Base-by-base conservation (phyloP, 768 basidiomycete species). In the Neoboletus brunneissimus region DNA sequence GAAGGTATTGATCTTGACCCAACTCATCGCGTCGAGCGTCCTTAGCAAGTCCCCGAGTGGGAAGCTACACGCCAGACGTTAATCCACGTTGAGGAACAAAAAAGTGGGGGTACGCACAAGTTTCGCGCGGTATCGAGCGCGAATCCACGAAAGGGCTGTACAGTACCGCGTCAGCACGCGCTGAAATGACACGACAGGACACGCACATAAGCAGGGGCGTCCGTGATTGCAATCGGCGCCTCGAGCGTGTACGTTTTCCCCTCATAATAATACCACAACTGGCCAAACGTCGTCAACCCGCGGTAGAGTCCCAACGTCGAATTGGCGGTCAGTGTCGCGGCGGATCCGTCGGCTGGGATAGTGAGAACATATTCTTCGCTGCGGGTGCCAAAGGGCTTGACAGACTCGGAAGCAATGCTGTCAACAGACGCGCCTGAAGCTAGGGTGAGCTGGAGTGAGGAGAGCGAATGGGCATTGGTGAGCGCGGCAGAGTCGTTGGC, bases 281-380 rank as follows among this genome's bases (percentile, higher is more conserved):
- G 81, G 20, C 71, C 66, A 61, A 86, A 85, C 2, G 83, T 84
- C 4, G 80, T 77, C 48, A 86, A 58, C 0, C 84, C 85, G 25
- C 84, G 71, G 12, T 77, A 73, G 6, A 84, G 64, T 0, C 85
- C 84, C 16, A 85, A 62, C 0, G 79, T 75, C 25, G 77, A 76
- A 46, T 75, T 76, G 11, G 83, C 80, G 0, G 54, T 63, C 13
- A 86, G 60, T 0, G 59, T 70, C 2, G 77, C 82, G 0, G 52
- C 38, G 0, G 63, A 49, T 5, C 76, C 78, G 29, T 77, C 65
- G 0, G 60, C 55, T 0, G 79, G 77, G 2, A 85, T 62, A 0
- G 44, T 54, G 8, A 85, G 66, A 1, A 56, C 50, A 56, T 85
- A 85, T 11, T 65, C 67, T 61, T 85, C 84, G 58, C 74, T 72